Evolutionary conservation across 768 basidiomycete species (phyloP).

Genomic region (Lepiota subincarnata): DNA sequence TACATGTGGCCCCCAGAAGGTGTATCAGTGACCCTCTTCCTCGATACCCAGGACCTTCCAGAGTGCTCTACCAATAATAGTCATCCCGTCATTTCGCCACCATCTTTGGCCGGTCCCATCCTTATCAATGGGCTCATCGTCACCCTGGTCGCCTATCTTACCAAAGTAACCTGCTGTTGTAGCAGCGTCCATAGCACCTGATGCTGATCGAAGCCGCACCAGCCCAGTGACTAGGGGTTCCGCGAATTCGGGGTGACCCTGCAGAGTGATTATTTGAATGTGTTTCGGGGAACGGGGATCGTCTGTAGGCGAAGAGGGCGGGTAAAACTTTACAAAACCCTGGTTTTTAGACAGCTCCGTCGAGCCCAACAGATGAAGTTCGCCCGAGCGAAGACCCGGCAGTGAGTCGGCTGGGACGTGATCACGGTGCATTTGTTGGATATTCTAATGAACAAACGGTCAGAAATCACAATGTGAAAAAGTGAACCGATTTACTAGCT

Average conservation of each 20-base stretch:
- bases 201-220: slow-evolving; percentile 42
- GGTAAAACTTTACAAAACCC: slow-evolving; percentile 59
- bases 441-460: slow-evolving; percentile 41
- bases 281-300: slow-evolving; percentile 26
- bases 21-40: neutral
- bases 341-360: slow-evolving; percentile 59
- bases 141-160: neutral
- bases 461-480: slow-evolving; percentile 1
- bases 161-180: slow-evolving; percentile 25
- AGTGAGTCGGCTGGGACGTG: slow-evolving; percentile 56
- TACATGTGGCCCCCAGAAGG: too few species aligned
- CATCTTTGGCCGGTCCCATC: slow-evolving; percentile 35
- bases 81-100: slow-evolving; percentile 41
- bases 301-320: neutral
- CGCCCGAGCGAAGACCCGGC: slow-evolving; percentile 20
- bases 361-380: slow-evolving; percentile 60
- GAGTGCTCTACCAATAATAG: slow-evolving; percentile 35
- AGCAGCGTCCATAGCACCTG: slow-evolving; percentile 42
- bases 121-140: neutral
- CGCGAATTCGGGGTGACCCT: slow-evolving; percentile 92
- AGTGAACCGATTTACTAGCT: slow-evolving; percentile 22
- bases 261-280: slow-evolving; percentile 78
- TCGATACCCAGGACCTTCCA: slow-evolving; percentile 33
- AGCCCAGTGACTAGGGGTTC: slow-evolving; percentile 52
- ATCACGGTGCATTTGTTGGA: slow-evolving; percentile 89